phyloP scores from a whole-genome alignment of 73 alveolate species.

The Symbiodinium pilosum region DNA sequence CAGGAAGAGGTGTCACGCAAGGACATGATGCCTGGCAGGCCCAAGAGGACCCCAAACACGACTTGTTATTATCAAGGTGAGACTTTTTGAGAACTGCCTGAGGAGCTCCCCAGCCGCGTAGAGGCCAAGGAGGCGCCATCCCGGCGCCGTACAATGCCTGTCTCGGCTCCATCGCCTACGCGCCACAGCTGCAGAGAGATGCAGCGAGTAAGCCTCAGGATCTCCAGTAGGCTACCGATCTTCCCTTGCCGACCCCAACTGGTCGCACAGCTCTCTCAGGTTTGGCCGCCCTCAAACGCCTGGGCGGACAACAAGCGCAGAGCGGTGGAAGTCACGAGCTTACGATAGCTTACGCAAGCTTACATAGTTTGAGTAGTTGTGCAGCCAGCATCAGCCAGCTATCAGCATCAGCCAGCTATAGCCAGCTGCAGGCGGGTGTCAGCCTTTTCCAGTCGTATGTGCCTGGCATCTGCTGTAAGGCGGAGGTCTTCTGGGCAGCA shows the following conservation, averaged over 20 bases:
- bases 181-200: background rate
- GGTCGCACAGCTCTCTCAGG: background rate
- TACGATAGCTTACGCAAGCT: background rate
- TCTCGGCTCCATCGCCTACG: background rate
- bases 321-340: conserved; percentile 7
- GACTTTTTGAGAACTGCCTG: no score
- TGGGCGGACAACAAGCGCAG: background rate
- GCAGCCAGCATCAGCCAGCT: no score
- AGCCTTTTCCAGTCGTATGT: no score
- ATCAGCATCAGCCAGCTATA: no score
- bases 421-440: no score
- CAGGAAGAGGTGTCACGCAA: no score
- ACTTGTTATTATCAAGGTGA: no score
- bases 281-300: background rate
- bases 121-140: background rate
- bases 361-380: no score
- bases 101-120: background rate
- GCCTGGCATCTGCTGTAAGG: background rate
- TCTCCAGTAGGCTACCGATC: background rate
- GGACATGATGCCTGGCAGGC: background rate
- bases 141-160: conserved; percentile 10
- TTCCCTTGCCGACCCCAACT: no score
- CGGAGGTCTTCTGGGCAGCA: background rate
- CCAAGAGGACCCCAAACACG: background rate
- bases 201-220: background rate